These are phyloP conservation scores for Silene coronaria DNA, from an alignment of 179 eudicot genomes.

Conservation along the genomic window DNA sequence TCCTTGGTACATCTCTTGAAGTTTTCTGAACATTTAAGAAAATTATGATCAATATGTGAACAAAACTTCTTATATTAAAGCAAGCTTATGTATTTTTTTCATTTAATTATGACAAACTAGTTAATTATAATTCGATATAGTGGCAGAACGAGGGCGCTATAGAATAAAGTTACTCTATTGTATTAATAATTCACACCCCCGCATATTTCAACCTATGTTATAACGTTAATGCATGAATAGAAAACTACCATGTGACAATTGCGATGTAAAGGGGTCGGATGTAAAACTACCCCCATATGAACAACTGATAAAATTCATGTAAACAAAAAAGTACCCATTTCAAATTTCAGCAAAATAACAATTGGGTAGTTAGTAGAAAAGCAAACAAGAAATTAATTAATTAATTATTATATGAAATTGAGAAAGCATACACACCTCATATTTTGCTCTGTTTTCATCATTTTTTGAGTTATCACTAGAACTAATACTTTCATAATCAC, in stretches of 20 bases:
- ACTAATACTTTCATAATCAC: conserved; percentile 14
- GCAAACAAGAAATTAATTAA: not conserved
- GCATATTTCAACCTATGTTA: too few species aligned
- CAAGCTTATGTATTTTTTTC: too few species aligned
- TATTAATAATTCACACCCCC: too few species aligned
- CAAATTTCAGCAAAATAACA: not conserved
- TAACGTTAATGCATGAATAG: not conserved
- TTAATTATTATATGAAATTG: not conserved
- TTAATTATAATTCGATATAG: too few species aligned
- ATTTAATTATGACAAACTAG: too few species aligned
- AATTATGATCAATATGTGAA: not conserved
- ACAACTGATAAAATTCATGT: not conserved
- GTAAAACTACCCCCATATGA: not conserved
- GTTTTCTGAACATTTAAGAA: conserved; percentile 24
- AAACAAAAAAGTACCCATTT: conserved; percentile 6
- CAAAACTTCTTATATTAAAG: too few species aligned
- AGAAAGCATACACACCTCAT: conserved; percentile 5
- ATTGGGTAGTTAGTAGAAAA: not conserved
- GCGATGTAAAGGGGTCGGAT: too few species aligned
- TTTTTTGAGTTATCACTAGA: conserved; percentile 23
- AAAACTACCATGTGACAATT: too few species aligned
- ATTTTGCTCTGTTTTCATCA: conserved; percentile 7
- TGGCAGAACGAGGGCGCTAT: too few species aligned
- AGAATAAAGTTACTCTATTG: too few species aligned
- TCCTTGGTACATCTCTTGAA: conserved; percentile 19